Base-by-base conservation (phyloP, 345 rosid species). In the Luvunga scandens region DNA sequence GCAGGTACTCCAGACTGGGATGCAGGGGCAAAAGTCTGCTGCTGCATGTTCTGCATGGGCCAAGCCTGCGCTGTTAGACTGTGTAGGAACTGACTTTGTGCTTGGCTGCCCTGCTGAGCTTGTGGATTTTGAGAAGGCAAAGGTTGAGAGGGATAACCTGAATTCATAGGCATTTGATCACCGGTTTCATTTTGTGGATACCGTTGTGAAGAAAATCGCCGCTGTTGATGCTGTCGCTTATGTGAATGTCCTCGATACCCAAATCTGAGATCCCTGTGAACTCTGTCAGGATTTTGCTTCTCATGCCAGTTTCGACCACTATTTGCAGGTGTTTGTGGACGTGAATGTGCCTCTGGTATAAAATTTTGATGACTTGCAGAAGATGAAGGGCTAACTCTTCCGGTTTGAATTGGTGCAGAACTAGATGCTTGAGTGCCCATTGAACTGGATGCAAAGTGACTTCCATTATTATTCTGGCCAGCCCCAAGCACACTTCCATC, bases 221-320 rank as follows among this genome's bases (percentile, higher is more conserved):
- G 78, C 56, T 79, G 87, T 73, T 76, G 87, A 78, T 84, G 75
- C 16, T 24, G 65, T 72, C 84, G 89, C 81, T 73, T 86, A 78
- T 77, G 82, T 75, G 88, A 69, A 75, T 81, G 85, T 76, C 91
- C 93, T 34, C 80, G 84, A 73, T 76, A 86, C 28, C 87, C 84
- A 79, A 75, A 73, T 81, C 82, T 89, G 21, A 63, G 78, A 77
- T 90, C 97, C 81, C 86, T 81, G 13, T 31, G 85, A 78, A 30
- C 45, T 83, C 83, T 87, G 71, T 81, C 84, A 7, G 78, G n/a
- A 45, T 83, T 78, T 78, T 71, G 83, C 73, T 67, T 85, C 48
- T 82, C 84, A 78, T 81, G 66, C 86, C 87, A 82, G 66, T 78
- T 81, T 59, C 73, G 81, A 75, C 80, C 79, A 73, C 81, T 39